Base-by-base conservation (phyloP, 192 early-diverging fungal genomes). In the Dissophora ornata region DNA sequence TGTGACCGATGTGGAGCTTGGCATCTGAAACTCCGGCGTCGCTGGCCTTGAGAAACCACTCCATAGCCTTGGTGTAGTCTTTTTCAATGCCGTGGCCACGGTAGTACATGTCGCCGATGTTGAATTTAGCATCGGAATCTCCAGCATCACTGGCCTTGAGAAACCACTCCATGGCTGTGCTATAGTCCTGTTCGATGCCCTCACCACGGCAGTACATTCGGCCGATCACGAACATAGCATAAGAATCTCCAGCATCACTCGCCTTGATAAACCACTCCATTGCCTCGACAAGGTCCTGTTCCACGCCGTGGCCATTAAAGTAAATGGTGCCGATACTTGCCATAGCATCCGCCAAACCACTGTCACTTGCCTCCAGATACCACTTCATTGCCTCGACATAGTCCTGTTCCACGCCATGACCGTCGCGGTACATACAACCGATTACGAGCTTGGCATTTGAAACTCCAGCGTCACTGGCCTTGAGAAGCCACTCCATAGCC, bases 221-320 rank as follows among this genome's bases (percentile, higher is more conserved):
- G 42, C 83, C 83, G 6, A 81, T 8, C 7, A 53, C 61, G 28
- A 68, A 56, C 52, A 79, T 56, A 1, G 77, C 79, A 15, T 52
- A 54, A 1, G 34, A 40, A 36, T 71, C 59, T 18, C 81, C 83
- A 45, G 77, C 36, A 1, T 58, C 34, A 11, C 67, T 79, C 15
- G 79, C 64, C 29, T 73, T 77, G 30, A 62, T 28, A 47, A 81
- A 82, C 83, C 79, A 85, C 36, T 67, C 56, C 46, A 79, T 73
- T 12, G 83, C 83, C 22, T 53, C 56, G 24, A 50, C 34, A 9
- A 57, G 44, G 28, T 82, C 67, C 12, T 64, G 38, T 3, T 55
- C 47, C 28, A 69, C 62, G 36, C 83, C 80, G 30, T 45, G 26
- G 19, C 83, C 83, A 28, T 71, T 28, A 44, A 80, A 67, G 50